phyloP scores from a whole-genome alignment of 164 flowering plant species.

The Magnolia sinica region DNA sequence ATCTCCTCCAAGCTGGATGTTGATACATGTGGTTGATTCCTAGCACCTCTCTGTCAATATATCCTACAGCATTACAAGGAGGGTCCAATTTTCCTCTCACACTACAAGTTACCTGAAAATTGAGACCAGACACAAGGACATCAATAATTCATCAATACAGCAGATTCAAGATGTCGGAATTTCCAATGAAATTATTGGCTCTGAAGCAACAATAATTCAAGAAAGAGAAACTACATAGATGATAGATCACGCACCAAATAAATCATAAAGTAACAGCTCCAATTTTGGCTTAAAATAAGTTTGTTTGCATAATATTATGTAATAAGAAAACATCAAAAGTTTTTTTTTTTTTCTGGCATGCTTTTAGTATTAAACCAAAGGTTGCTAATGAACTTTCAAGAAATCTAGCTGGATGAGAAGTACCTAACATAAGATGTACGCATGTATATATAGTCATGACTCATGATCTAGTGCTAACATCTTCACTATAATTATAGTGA shows the following conservation, averaged over 20 bases:
- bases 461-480: too few relatives aligned
- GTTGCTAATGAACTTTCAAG: too few relatives aligned
- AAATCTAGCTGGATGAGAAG: too few relatives aligned
- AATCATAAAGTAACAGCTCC: too few relatives aligned
- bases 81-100: conserved; percentile 76
- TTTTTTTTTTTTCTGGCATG: too few relatives aligned
- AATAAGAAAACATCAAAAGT: too few relatives aligned
- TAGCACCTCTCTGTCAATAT: conserved; percentile 60
- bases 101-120: conserved; percentile 56
- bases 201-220: neutral
- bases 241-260: neutral
- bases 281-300: too few relatives aligned
- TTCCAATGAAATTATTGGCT: neutral
- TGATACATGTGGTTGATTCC: conserved; percentile 78
- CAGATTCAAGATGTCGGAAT: neutral
- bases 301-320: too few relatives aligned
- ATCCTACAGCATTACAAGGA: conserved; percentile 91
- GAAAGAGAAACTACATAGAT: neutral
- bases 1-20: conserved; percentile 90
- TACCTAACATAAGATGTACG: too few relatives aligned
- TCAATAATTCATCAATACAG: neutral
- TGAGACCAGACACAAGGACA: neutral
- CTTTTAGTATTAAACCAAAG: too few relatives aligned
- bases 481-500: too few relatives aligned
- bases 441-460: too few relatives aligned